phyloP scores from a whole-genome alignment of 1,284 basidiomycete genomes.

The Malassezia restricta region DNA sequence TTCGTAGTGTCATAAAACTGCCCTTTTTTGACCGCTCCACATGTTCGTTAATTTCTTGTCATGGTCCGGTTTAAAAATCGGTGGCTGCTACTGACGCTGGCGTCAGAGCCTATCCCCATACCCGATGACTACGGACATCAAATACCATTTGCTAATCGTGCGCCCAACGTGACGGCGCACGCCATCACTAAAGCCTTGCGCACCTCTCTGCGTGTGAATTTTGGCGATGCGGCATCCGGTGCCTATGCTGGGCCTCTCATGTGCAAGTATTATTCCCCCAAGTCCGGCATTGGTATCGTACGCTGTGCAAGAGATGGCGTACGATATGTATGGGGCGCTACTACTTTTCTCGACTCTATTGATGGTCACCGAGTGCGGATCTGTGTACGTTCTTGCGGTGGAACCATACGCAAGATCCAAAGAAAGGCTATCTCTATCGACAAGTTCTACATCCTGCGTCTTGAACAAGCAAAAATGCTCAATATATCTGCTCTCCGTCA shows the following conservation, averaged over 20 bases:
- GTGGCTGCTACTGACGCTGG: conserved; percentile 7
- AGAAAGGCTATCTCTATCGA: conserved; percentile 12
- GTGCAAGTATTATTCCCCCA: conserved; percentile 14
- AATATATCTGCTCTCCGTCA: neutral
- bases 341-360: conserved; percentile 7
- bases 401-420: conserved; percentile 13
- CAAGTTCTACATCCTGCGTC: conserved; percentile 4
- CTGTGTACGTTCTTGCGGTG: conserved; percentile 5
- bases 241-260: conserved; percentile 9
- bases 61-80: conserved; percentile 10
- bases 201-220: conserved; percentile 9
- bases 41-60: neutral
- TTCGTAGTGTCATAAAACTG: too few species aligned
- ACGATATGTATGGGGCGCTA: conserved; percentile 13
- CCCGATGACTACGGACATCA: neutral
- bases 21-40: too few species aligned
- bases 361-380: conserved; percentile 7
- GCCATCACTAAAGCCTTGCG: conserved; percentile 12
- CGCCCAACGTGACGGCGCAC: conserved; percentile 3
- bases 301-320: conserved; percentile 11
- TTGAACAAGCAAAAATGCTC: conserved; percentile 2
- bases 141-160: neutral
- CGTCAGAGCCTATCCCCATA: neutral
- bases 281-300: conserved; percentile 9
- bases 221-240: conserved; percentile 11